Base-by-base conservation (phyloP, 768 basidiomycete species). In the Suillus weaverae region DNA sequence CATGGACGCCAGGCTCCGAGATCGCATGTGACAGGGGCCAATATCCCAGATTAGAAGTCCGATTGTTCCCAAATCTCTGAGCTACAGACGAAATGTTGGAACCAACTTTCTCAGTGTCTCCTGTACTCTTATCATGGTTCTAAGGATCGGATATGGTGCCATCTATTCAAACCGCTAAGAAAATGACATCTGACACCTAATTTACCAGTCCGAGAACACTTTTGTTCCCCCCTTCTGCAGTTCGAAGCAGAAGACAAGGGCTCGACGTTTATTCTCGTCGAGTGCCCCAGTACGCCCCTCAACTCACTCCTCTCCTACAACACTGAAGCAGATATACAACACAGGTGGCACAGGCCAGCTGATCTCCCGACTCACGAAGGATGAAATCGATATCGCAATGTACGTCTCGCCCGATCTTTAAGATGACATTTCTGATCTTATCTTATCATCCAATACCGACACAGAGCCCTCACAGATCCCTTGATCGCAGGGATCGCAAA, bases 401-500 rank as follows among this genome's bases (percentile, higher is more conserved):
- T 91, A 69, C 26, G 36, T 4, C 18, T 48, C 32, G 16, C 20
- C 54, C 39, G 62, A 48, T 26, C 53, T 62, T 48, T 32, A n/a
- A 46, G n/a, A 53, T 2, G 63, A 50, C 64, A 16, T 32, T 36
- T 16, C n/a, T 41, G 38, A 35, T 66, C 54, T 54, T 13, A 30
- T 44, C 59, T 65, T 35, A 55, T 66, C n/a, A 48, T 64, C 36
- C 38, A 39, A 62, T 41, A 10, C 56, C 13, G 33, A 56, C 22
- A 26, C 67, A 93, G 94, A 72, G 94, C 94, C 0, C 85, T 98
- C 56, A 97, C 96, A 1, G 96, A 97, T 71, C 85, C 92, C 0
- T 79, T 98, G 36, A 94, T 97, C 67, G 91, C 94, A 59, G 96
- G 96, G 0, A 92, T 97, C 62, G 94, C 94, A 8, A 95, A 95